Conservation (phyloP, 1,139 yeast species). For the Taiozyma sp. region DNA sequence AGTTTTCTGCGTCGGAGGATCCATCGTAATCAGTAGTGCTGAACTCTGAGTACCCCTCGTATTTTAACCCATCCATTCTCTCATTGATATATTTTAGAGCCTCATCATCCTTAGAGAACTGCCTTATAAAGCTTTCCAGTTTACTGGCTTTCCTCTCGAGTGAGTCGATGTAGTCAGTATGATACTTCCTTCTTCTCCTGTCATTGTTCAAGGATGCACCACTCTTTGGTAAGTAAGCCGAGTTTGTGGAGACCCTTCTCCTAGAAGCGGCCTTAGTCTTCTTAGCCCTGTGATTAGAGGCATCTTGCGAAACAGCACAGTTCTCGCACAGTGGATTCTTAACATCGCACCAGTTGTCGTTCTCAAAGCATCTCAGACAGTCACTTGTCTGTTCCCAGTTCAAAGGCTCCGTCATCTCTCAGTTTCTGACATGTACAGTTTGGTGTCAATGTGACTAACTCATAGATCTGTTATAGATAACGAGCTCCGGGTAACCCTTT, state of each 20-base stretch:
- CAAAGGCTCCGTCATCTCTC: background rate
- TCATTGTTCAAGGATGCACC: conserved; percentile 15
- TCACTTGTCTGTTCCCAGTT: background rate
- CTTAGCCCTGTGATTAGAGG: background rate
- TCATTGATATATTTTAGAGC: conserved; percentile 5
- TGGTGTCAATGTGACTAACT: background rate
- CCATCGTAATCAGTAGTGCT: background rate
- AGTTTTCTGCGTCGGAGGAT: background rate
- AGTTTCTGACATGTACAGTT: too few relatives aligned
- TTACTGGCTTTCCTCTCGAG: conserved; percentile 17
- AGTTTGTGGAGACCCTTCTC: background rate
- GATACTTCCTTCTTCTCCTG: conserved; percentile 17
- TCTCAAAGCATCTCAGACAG: background rate
- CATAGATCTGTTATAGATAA: background rate
- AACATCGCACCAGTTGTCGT: background rate
- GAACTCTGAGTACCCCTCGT: background rate
- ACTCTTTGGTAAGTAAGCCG: conserved; percentile 7
- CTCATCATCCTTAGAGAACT: conserved; percentile 20
- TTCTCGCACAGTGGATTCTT: background rate
- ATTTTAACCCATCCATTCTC: conserved; percentile 2
- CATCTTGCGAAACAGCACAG: background rate
- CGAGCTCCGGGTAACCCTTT: too few relatives aligned
- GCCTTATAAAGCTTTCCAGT: conserved; percentile 18
- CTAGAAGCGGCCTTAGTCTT: background rate
- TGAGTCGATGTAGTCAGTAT: conserved; percentile 19